Base-by-base conservation (phyloP, 495 filamentous ascomycete species). In the Neurospora sp. region DNA sequence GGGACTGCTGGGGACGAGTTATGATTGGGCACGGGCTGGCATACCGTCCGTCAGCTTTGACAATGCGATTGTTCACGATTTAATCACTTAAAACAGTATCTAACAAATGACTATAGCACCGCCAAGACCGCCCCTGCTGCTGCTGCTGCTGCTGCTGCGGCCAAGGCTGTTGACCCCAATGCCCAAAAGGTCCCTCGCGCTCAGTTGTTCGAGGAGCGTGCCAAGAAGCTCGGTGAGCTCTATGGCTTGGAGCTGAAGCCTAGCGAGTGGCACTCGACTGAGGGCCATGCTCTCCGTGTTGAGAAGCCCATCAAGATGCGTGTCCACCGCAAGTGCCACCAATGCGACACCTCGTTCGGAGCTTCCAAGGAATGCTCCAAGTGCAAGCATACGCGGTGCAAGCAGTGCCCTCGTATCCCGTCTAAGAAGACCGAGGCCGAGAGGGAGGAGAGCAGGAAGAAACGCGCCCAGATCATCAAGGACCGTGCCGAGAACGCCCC, bases 251-350 rank as follows among this genome's bases (percentile, higher is more conserved):
- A 88, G 69, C 83, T 93, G 42, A 88, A 92, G 75, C 86, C 89
- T 14, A 87, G 85, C 73, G 91, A 93, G 79, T 92, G 89, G 90
- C 88, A 87, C 75, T 82, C 84, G 65, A 80, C 81, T 73, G 86
- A 88, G 72, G 82, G 84, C 39, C 86, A 90, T 70, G 85, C 89
- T 27, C 82, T 90, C 68, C 91, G 95, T 37, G 90, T 97, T 20
- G 89, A 95, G 79, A 97, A 95, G 81, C 89, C 92, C 20, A 93
- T 97, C 74, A 92, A 93, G 74, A 96, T 98, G 91, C 89, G 95
- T 40, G 91, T 97, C 42, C 94, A 93, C 76, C 88, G 93, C 27
- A 90, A 83, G 71, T 98, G 95, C 78, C 94, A 97, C 78, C 81
- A 87, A 69, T 97, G 94, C 78, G 77, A 87, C 61, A 88, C 85